A percentile compares a stretch with the other conserved stretches of the same genome.
Evolutionary conservation across 345 rosid genomes (phyloP).

Genomic region (Raphanus sativus): DNA sequence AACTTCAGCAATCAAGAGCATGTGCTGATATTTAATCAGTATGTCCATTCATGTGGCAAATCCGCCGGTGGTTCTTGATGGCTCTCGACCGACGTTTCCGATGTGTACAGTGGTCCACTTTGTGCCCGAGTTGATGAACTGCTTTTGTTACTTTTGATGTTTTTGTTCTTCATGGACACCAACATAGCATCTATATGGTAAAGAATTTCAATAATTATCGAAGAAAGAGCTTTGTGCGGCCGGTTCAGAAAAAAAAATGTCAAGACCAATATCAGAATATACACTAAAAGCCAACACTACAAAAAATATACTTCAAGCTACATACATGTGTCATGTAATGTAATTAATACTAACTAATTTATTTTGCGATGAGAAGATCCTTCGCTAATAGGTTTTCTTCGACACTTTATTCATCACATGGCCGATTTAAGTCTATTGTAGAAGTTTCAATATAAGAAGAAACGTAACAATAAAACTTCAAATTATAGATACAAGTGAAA

Average conservation of each 20-base stretch:
- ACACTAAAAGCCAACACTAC: not conserved
- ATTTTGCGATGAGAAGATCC: not conserved
- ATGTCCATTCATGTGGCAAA: slow-evolving; percentile 88
- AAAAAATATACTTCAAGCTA: not conserved
- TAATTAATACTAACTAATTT: not conserved
- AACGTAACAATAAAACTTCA: not conserved
- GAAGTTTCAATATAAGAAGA: not conserved
- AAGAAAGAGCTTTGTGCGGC: not conserved
- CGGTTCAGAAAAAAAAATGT: not conserved
- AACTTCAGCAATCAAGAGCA: slow-evolving; percentile 19
- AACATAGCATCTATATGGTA: slow-evolving; percentile 38
- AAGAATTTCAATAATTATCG: slow-evolving; percentile 9
- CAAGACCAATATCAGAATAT: not conserved
- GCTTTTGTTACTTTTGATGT: slow-evolving; percentile 24
- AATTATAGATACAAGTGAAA: not conserved
- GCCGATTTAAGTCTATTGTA: not conserved
- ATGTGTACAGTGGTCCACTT: slow-evolving; percentile 31
- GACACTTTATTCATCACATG: not conserved
- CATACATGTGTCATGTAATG: not conserved
- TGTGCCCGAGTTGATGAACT: slow-evolving; percentile 41
- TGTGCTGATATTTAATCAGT: slow-evolving; percentile 38
- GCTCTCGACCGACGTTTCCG: slow-evolving; percentile 43
- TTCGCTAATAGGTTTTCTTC: not conserved
- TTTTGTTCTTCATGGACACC: slow-evolving; percentile 37
- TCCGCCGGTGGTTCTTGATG: slow-evolving; percentile 44